Evolutionary conservation across 2,329 filamentous ascomycete species (phyloP), one percentile per base, ranked within the genome.

Genomic region (Hypoxylon sp.): DNA sequence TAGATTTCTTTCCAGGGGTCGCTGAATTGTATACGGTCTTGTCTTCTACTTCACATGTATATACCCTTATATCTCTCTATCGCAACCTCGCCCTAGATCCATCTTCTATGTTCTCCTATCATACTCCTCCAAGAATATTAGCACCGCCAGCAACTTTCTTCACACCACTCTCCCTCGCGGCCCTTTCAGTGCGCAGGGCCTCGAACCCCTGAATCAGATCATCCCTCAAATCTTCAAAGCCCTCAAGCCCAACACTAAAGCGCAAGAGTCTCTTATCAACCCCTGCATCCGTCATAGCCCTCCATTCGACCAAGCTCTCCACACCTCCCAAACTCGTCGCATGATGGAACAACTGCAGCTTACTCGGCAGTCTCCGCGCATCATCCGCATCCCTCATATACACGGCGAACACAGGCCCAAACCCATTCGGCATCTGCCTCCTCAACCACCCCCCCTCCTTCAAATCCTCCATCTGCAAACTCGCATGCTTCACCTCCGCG

Each of bases 261-360:
- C 96, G 83, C 78, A 97, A 74, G 77, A 98, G 78, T 62, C 87
- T 83, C 74, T 84, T 86, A 75, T 96, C 92, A 39, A 96, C 89
- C 0, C 78, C 83, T 2, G 79, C 74, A 82, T 99, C 96, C 63
- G 89, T 90, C 93, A 99, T 96, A 50, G 91, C 88, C 63, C 96
- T 85, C 96, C 96, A 99, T 85, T 99, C 96, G 72, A 99, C 94
- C 82, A 98, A 80, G 75, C 93, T 96, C 85, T 98, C 96, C 8
- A 98, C 93, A 3, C 96, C 95, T 2, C 96, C 96, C 27, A 98
- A 80, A 78, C 92, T 96, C 2, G 96, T 99, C 5, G 96, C 96
- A 79, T 99, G 96, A 73, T 97, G 93, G 82, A 98, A 98, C 46
- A 97, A 85, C 2, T 83, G 77, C 76, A 98, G 80, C 78, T 92